Evolutionary conservation across 2,329 filamentous ascomycete genomes (phyloP), one percentile per base, ranked within the genome.

Genomic region (Hypocrella siamensis): DNA sequence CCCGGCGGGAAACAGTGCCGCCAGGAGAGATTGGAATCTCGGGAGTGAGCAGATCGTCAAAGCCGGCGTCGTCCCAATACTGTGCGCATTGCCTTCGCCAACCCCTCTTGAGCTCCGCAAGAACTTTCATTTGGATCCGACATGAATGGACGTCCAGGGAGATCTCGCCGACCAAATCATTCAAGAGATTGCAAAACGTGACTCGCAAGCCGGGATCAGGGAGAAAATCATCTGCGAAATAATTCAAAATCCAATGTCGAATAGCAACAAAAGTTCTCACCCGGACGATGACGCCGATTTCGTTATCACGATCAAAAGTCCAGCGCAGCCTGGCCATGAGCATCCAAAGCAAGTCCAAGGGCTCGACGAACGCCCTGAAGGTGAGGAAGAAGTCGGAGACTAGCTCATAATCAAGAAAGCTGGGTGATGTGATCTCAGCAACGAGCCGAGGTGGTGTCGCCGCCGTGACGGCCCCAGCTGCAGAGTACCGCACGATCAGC

Each of bases 371-470:
- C 3, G 80, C 71, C 30, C 90, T 81, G 48, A 84, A 98, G 0
- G 90, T 96, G 16, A 98, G 70, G 47, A 98, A 98, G 56, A 98
- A 98, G 53, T 98, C 90, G 1, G 90, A 96, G 4, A 98, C 72
- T 5, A 98, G 67, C 46, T 96, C 88, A 51, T 98, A 98, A 52
- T 98, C 88, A 47, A 98, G 73, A 49, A 96, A 94, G 31, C 75
- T 85, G 12, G 90, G 84, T 1, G 90, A 96, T 0, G 90, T 96
- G 40, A 98, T 94, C 56, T 98, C 86, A 10, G 88, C 86, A 31
- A 98, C 82, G 24, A 98, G 73, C 10, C 90, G 78, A 3, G 86
- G 77, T 2, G 88, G 85, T 0, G 85, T 94, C 11, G 90, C 90
- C 21, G 90, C 90, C 19, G 77, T 78, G 15, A 98, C 86, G 26